Evolutionary conservation across 441 rosid species (phyloP).

Genomic region (Populus hybrid): DNA sequence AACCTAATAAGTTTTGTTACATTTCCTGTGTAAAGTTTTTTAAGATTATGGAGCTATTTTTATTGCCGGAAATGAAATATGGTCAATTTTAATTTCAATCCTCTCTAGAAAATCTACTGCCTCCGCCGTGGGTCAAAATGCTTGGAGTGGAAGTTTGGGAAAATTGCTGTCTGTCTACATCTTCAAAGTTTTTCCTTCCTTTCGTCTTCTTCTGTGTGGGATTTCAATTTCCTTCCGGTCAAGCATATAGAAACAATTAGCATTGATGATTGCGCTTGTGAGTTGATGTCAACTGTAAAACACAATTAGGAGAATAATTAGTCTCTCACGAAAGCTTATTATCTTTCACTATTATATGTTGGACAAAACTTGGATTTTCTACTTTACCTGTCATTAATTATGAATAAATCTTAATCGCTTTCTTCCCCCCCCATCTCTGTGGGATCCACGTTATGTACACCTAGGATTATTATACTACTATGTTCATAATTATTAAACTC

Average conservation of each 20-base stretch:
- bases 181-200: neutral
- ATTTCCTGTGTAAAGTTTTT: no score
- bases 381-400: neutral
- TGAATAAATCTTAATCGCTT: neutral
- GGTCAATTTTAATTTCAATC: no score
- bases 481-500: no score
- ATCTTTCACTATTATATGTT: neutral
- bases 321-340: neutral
- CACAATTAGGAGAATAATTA: conserved; percentile 9
- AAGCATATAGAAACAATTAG: conserved; percentile 9
- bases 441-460: neutral
- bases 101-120: no score
- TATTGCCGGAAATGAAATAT: no score
- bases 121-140: neutral
- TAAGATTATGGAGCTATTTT: no score
- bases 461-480: neutral
- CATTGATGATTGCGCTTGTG: conserved; percentile 7
- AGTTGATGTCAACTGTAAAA: conserved; percentile 16
- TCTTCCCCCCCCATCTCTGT: neutral
- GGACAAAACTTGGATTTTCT: neutral
- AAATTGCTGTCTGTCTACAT: neutral
- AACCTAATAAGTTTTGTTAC: no score
- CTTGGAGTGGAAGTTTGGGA: neutral
- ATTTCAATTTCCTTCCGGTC: neutral
- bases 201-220: neutral